Conservation (phyloP, 768 basidiomycete species). For the Lactifluus pinguis region DNA sequence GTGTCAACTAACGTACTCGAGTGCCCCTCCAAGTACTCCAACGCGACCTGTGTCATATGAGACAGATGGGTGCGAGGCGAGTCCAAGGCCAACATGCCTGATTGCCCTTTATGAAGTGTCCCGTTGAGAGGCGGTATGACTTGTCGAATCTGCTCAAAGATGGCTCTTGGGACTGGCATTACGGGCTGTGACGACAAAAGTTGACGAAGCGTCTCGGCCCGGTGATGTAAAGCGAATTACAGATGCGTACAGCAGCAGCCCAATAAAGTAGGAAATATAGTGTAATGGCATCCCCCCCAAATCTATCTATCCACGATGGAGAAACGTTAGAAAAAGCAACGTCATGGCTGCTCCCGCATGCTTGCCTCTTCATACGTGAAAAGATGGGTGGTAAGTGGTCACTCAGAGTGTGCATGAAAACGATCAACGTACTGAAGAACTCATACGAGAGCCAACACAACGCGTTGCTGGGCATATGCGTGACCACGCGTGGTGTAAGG, state of each 20-base stretch:
- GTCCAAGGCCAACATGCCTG: constrained; percentile 40
- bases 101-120: constrained; percentile 90
- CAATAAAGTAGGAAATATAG: constrained; percentile 2
- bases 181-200: too few species aligned
- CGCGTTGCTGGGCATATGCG: constrained; percentile 94
- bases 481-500: constrained; percentile 83
- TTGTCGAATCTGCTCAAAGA: constrained; percentile 65
- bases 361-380: constrained; percentile 6
- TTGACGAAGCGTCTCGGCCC: background rate
- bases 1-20: constrained; percentile 56
- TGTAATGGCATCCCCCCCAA: background rate
- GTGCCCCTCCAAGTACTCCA: constrained; percentile 87
- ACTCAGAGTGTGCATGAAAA: background rate
- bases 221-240: background rate
- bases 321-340: background rate
- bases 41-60: constrained; percentile 53
- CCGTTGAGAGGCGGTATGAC: constrained; percentile 88
- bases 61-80: background rate
- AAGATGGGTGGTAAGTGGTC: background rate
- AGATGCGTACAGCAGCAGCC: background rate
- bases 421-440: constrained; percentile 79
- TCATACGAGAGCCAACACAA: constrained; percentile 97
- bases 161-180: constrained; percentile 54
- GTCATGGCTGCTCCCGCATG: constrained; percentile 13
- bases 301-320: constrained; percentile 1